Evolutionary conservation across 208 protist species (phyloP).

Genomic region (Polymyxa betae): DNA sequence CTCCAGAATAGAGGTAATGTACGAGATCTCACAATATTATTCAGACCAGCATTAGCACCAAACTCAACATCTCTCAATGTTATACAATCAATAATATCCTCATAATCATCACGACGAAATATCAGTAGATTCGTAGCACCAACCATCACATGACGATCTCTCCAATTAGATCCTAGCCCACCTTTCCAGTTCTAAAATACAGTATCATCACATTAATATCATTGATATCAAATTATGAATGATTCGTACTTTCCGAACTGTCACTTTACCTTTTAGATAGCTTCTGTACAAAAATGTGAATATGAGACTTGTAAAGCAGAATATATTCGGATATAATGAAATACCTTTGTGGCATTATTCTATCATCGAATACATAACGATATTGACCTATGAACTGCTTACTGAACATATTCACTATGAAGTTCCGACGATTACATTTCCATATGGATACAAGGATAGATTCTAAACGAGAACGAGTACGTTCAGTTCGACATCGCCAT

Average conservation of each 20-base stretch:
- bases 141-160: neutral
- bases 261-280: neutral
- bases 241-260: neutral
- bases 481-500: neutral
- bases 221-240: neutral
- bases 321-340: too few relatives aligned
- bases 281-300: too few relatives aligned
- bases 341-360: neutral
- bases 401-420: neutral
- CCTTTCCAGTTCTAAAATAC: neutral
- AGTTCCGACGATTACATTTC: too few relatives aligned
- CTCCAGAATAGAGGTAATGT: too few relatives aligned
- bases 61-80: neutral
- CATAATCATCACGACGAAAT: neutral
- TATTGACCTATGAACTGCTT: too few relatives aligned
- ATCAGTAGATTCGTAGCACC: constrained; percentile 4
- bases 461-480: neutral
- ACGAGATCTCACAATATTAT: neutral
- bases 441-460: neutral
- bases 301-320: too few relatives aligned
- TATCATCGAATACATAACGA: neutral
- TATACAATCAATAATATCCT: neutral
- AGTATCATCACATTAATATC: neutral
- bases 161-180: neutral
- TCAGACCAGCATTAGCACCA: neutral